phyloP scores from a whole-genome alignment of 306 rosid species.

The Pueraria montana region DNA sequence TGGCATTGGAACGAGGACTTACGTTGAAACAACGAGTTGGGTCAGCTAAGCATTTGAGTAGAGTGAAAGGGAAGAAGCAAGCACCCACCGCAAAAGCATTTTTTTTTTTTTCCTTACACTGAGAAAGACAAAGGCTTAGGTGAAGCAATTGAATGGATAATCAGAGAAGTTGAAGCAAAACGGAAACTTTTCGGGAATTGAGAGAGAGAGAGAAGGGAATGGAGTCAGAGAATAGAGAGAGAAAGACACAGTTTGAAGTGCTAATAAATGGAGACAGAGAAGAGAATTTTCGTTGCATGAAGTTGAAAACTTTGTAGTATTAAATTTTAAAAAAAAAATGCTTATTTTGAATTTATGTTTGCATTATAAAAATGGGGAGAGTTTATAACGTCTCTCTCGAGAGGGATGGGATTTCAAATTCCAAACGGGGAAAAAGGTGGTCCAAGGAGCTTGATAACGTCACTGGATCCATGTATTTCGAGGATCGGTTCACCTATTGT shows the following conservation, averaged over 20 bases:
- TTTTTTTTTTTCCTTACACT: constrained; percentile 8
- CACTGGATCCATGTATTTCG: neutral
- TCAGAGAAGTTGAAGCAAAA: constrained; percentile 17
- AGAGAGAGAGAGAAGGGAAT: constrained; percentile 2
- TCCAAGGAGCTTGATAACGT: constrained; percentile 51
- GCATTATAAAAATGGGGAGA: constrained; percentile 53
- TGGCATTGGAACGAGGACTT: constrained; percentile 40
- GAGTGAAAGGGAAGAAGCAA: constrained; percentile 31
- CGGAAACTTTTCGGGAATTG: neutral
- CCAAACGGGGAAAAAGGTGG: constrained; percentile 57
- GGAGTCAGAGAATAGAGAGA: constrained; percentile 18
- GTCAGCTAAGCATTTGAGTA: constrained; percentile 50
- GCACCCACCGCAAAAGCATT: constrained; percentile 5
- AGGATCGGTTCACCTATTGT: neutral
- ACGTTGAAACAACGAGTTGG: constrained; percentile 49
- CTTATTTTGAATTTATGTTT: constrained; percentile 44
- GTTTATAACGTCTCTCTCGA: constrained; percentile 78
- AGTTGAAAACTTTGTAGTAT: neutral
- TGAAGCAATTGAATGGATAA: constrained; percentile 31
- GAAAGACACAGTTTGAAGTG: constrained; percentile 46
- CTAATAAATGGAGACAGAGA: constrained; percentile 52
- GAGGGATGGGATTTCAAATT: constrained; percentile 81
- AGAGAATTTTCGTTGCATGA: constrained; percentile 15
- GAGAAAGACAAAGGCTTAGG: constrained; percentile 16
- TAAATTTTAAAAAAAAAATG: constrained; percentile 2